These are phyloP conservation scores for Karstenula rhodostoma DNA, from an alignment of 2,329 filamentous ascomycete genomes.

Conservation along the genomic window DNA sequence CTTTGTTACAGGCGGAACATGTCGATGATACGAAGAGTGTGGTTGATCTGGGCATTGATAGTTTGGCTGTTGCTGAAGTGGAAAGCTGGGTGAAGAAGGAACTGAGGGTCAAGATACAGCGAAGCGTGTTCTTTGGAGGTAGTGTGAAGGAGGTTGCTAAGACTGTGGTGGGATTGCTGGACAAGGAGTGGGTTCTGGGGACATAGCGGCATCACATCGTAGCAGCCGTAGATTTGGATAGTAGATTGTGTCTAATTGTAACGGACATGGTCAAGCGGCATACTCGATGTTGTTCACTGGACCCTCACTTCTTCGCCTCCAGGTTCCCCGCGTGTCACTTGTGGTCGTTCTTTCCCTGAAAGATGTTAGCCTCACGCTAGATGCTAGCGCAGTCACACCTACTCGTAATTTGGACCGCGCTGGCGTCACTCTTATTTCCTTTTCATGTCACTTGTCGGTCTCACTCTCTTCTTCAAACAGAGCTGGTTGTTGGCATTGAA, in stretches of 20 bases:
- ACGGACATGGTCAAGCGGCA: too few species aligned
- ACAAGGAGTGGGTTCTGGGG: constrained; percentile 4
- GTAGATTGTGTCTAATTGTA: too few species aligned
- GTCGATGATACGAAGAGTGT: constrained; percentile 15
- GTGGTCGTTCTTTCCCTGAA: neutral
- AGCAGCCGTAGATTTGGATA: too few species aligned
- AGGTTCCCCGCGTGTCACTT: too few species aligned
- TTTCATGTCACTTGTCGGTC: neutral
- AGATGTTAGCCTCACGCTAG: constrained; percentile 11
- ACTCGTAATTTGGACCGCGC: neutral
- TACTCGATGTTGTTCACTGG: too few species aligned
- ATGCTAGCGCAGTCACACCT: neutral
- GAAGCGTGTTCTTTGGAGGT: constrained; percentile 16
- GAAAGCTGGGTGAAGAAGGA: constrained; percentile 33
- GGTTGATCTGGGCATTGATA: constrained; percentile 32
- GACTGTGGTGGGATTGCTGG: constrained; percentile 10
- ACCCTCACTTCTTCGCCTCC: too few species aligned
- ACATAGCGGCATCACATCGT: neutral
- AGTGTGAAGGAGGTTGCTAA: constrained; percentile 15
- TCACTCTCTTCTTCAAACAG: neutral
- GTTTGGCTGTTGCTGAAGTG: constrained; percentile 33
- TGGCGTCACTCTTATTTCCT: too few species aligned
- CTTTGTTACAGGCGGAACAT: constrained; percentile 11
- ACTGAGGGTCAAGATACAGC: constrained; percentile 16
- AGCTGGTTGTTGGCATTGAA: too few species aligned